Conservation (phyloP, 1,284 basidiomycete species). For the Exobasidium rhododendri region DNA sequence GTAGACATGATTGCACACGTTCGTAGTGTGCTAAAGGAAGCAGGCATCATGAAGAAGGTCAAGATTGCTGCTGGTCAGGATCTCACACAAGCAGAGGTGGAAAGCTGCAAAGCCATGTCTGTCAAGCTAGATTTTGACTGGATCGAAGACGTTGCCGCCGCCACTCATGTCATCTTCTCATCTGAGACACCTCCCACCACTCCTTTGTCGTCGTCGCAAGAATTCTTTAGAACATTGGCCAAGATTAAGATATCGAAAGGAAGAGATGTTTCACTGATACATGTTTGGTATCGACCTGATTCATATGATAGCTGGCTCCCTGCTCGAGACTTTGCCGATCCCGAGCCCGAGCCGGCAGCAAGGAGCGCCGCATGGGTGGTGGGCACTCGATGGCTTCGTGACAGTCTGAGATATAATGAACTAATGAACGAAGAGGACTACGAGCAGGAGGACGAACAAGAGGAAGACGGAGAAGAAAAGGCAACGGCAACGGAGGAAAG, state of each 20-base stretch:
- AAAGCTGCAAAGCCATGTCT: conserved; percentile 34
- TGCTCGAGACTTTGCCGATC: conserved; percentile 49
- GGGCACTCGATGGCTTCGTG: conserved; percentile 46
- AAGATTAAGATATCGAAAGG: conserved; percentile 21
- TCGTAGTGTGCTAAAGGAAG: conserved; percentile 29
- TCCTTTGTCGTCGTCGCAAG: conserved; percentile 24
- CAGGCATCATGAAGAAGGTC: conserved; percentile 27
- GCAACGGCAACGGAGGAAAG: conserved; percentile 4
- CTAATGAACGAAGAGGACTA: conserved; percentile 55
- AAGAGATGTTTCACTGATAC: conserved; percentile 45
- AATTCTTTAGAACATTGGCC: conserved; percentile 53
- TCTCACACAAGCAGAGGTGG: conserved; percentile 45
- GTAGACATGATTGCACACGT: conserved; percentile 40
- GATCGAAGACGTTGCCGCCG: conserved; percentile 30
- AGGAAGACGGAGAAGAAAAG: conserved; percentile 18
- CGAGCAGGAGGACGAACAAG: conserved; percentile 41
- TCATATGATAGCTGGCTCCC: conserved; percentile 56
- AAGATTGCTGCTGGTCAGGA: conserved; percentile 32
- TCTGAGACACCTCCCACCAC: conserved; percentile 34
- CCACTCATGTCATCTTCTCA: conserved; percentile 45
- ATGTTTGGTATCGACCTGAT: conserved; percentile 55
- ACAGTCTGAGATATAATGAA: conserved; percentile 51
- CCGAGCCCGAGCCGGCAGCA: conserved; percentile 45
- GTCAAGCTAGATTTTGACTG: conserved; percentile 41
- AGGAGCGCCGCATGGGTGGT: conserved; percentile 39